Percentiles rank a stretch among this genome's conserved stretches.
phyloP scores from a whole-genome alignment of 2,329 filamentous ascomycete genomes.

The Teratosphaeria gauchensis region DNA sequence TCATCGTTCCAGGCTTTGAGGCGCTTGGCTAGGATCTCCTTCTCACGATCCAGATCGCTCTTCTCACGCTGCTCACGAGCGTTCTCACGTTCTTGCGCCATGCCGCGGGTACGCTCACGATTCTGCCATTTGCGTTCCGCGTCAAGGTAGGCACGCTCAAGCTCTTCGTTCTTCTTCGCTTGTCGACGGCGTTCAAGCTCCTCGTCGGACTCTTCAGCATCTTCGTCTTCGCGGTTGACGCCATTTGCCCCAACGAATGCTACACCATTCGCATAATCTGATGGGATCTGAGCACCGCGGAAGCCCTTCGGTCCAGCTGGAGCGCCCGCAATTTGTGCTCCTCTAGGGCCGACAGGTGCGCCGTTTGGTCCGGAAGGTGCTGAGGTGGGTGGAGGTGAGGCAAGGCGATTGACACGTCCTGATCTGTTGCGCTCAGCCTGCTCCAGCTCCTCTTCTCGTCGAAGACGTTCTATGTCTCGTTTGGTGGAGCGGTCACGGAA shows the following conservation, averaged over 20 bases:
- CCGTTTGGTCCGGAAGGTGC: constrained; percentile 59
- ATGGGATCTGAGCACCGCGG: constrained; percentile 51
- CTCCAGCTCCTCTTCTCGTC: constrained; percentile 86
- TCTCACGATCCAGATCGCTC: constrained; percentile 52
- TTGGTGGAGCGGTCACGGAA: constrained; percentile 88
- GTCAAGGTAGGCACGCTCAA: constrained; percentile 72
- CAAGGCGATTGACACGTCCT: constrained; percentile 54
- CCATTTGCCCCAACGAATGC: constrained; percentile 67
- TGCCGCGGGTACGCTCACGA: constrained; percentile 71
- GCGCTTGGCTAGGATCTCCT: constrained; percentile 59
- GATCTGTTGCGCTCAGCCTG: constrained; percentile 70
- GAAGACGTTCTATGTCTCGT: constrained; percentile 77
- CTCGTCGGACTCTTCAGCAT: constrained; percentile 77
- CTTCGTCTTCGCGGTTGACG: constrained; percentile 55
- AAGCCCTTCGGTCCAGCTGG: constrained; percentile 60
- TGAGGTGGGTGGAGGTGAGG: constrained; percentile 61
- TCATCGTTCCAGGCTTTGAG: constrained; percentile 85
- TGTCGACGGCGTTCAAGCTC: constrained; percentile 68
- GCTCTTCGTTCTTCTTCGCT: constrained; percentile 62
- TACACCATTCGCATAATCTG: constrained; percentile 67
- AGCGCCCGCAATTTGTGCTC: constrained; percentile 56
- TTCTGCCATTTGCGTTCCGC: constrained; percentile 87
- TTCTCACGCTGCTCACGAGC: constrained; percentile 70
- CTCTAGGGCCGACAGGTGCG: constrained; percentile 65
- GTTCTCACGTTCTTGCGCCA: constrained; percentile 75